Conservation (phyloP, 768 basidiomycete species). For the Macrolepiota dolichaula region DNA sequence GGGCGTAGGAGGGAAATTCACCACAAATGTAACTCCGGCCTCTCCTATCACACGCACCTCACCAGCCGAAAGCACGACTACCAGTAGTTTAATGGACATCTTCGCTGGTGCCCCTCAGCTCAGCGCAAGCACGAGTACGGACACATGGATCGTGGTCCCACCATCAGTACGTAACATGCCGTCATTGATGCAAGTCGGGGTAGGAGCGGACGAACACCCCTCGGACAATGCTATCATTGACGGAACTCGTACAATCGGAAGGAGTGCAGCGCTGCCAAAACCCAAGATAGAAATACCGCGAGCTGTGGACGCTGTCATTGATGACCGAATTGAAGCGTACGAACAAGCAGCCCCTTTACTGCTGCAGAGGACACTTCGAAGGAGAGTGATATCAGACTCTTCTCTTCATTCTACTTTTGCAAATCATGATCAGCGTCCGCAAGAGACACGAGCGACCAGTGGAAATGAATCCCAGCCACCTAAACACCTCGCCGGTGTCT, state of each 20-base stretch:
- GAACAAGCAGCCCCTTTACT: slow-evolving; percentile 51
- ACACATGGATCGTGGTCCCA: slow-evolving; percentile 75
- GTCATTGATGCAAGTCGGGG: slow-evolving; percentile 12
- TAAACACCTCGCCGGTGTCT: not conserved
- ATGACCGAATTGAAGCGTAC: slow-evolving; percentile 42
- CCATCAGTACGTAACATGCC: slow-evolving; percentile 25
- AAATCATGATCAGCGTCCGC: slow-evolving; percentile 37
- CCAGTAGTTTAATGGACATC: slow-evolving; percentile 65
- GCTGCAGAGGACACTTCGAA: slow-evolving; percentile 62
- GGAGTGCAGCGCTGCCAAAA: slow-evolving; percentile 18
- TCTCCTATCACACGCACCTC: slow-evolving; percentile 12
- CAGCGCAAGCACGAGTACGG: slow-evolving; percentile 27
- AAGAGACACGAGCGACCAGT: slow-evolving; percentile 13
- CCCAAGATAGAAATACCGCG: slow-evolving; percentile 44
- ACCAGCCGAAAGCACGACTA: slow-evolving; percentile 17
- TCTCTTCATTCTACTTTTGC: slow-evolving; percentile 87
- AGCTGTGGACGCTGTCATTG: slow-evolving; percentile 78
- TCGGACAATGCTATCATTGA: not conserved
- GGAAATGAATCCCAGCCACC: not conserved
- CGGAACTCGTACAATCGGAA: slow-evolving; percentile 14
- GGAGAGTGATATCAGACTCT: slow-evolving; percentile 87
- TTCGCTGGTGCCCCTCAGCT: slow-evolving; percentile 83
- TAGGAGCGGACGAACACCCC: not conserved
- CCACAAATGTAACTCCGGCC: slow-evolving; percentile 34
- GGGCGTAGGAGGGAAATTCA: slow-evolving; percentile 48